phyloP scores from a whole-genome alignment of 2,329 filamentous ascomycete genomes.

The Cadophora sp. region DNA sequence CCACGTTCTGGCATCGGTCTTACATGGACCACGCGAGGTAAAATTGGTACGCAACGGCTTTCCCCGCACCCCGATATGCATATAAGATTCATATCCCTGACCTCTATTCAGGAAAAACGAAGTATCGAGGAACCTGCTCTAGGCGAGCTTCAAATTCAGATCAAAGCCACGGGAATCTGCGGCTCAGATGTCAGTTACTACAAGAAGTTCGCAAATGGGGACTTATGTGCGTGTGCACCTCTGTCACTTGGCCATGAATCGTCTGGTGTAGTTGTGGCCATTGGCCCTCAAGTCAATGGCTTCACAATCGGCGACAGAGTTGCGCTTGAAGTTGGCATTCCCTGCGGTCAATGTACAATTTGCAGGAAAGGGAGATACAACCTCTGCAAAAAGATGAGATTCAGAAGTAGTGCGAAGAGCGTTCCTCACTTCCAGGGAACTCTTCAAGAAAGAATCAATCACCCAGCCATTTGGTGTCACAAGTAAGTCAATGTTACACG shows the following conservation, averaged over 20 bases:
- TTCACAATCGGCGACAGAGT: conserved; percentile 63
- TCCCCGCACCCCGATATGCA: conserved; percentile 19
- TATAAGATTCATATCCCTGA: conserved; percentile 20
- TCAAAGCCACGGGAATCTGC: conserved; percentile 72
- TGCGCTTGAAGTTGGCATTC: conserved; percentile 87
- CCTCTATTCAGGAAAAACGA: conserved; percentile 53
- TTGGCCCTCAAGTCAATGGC: conserved; percentile 59
- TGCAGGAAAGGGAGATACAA: conserved; percentile 85
- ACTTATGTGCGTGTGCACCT: conserved; percentile 69
- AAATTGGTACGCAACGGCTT: conserved; percentile 55
- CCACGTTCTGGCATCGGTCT: conserved; percentile 23
- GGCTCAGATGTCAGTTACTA: conserved; percentile 76
- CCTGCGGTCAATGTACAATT: conserved; percentile 87
- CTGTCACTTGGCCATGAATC: conserved; percentile 70
- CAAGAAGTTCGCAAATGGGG: conserved; percentile 75
- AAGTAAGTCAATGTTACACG: conserved; percentile 51
- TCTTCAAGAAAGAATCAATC: conserved; percentile 67
- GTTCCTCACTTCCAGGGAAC: conserved; percentile 70
- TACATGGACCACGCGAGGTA: conserved; percentile 63
- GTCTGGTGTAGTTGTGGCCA: conserved; percentile 61
- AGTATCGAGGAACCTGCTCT: conserved; percentile 50
- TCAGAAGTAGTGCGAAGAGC: conserved; percentile 67
- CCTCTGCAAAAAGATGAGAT: conserved; percentile 66
- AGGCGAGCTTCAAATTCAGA: conserved; percentile 67
- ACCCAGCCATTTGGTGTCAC: conserved; percentile 67